Conservation (phyloP, 768 basidiomycete species). For the Galerina sulciceps region DNA sequence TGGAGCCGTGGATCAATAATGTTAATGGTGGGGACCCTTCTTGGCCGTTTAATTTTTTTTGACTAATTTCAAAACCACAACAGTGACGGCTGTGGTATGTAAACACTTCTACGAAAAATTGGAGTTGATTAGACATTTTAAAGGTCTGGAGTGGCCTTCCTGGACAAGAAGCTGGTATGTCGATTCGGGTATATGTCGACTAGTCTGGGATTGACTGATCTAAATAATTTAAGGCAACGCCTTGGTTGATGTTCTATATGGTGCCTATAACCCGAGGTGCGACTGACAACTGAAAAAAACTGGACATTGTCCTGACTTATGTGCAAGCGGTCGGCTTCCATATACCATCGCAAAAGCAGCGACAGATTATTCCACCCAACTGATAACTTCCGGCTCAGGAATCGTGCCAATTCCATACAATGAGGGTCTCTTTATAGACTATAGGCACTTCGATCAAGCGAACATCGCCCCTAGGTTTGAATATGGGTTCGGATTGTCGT, state of each 20-base stretch:
- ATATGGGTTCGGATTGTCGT: conserved; percentile 57
- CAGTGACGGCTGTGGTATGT: conserved; percentile 43
- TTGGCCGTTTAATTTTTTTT: not conserved
- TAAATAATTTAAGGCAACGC: conserved; percentile 47
- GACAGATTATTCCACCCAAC: conserved; percentile 61
- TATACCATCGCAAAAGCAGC: conserved; percentile 58
- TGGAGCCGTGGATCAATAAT: conserved; percentile 63
- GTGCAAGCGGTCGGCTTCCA: conserved; percentile 44
- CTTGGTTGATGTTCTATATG: conserved; percentile 62
- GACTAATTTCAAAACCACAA: not conserved
- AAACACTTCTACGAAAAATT: not conserved
- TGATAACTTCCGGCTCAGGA: conserved; percentile 37
- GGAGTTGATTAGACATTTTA: not conserved
- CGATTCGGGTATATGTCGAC: not conserved
- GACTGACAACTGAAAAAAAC: not conserved
- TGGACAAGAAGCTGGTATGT: conserved; percentile 64
- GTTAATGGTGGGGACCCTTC: conserved; percentile 42
- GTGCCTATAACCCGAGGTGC: conserved; percentile 62
- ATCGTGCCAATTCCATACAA: conserved; percentile 57
- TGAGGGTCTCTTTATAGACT: conserved; percentile 63
- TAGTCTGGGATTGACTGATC: not conserved
- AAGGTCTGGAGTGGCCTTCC: conserved; percentile 58
- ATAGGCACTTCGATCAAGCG: conserved; percentile 56
- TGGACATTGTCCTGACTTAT: not conserved
- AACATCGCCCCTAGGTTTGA: conserved; percentile 50